Conservation (phyloP, 1,284 basidiomycete species). For the Trichosporon sp. region DNA sequence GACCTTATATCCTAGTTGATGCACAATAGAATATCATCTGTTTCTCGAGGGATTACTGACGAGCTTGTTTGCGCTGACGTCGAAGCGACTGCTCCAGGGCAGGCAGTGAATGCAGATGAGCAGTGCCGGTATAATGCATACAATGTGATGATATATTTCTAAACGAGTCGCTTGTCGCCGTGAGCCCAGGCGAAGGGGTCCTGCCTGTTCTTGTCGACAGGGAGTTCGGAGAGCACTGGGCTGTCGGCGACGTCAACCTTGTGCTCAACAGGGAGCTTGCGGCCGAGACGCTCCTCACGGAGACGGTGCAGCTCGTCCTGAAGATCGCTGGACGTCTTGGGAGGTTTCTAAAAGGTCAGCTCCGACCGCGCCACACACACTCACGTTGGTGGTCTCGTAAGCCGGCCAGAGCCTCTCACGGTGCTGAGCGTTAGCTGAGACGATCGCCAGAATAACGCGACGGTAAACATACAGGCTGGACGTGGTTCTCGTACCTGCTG, state of each 20-base stretch:
- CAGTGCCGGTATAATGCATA: constrained; percentile 13
- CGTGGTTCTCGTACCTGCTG: constrained; percentile 21
- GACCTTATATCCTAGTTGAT: constrained; percentile 4
- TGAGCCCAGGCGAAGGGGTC: constrained; percentile 15
- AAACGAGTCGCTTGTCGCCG: constrained; percentile 21
- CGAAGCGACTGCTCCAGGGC: too few relatives aligned
- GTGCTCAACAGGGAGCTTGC: not conserved
- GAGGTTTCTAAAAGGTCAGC: constrained; percentile 30
- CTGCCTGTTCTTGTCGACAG: not conserved
- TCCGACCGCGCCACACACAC: constrained; percentile 5
- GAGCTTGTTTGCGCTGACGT: not conserved
- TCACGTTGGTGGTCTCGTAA: constrained; percentile 42
- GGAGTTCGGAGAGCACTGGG: not conserved
- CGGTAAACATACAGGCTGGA: constrained; percentile 20
- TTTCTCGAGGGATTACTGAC: not conserved
- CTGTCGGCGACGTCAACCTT: not conserved
- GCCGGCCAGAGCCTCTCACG: constrained; percentile 42
- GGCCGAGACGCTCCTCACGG: constrained; percentile 25
- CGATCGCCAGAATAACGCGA: too few relatives aligned
- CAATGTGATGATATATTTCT: constrained; percentile 10
- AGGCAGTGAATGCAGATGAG: constrained; percentile 3
- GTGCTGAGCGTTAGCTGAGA: constrained; percentile 23
- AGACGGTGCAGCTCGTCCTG: constrained; percentile 33
- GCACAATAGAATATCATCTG: constrained; percentile 1
- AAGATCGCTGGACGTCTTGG: constrained; percentile 28